These are phyloP conservation scores for Bipolaris oryzae DNA, from an alignment of 2,329 filamentous ascomycete genomes.

Conservation along the genomic window DNA sequence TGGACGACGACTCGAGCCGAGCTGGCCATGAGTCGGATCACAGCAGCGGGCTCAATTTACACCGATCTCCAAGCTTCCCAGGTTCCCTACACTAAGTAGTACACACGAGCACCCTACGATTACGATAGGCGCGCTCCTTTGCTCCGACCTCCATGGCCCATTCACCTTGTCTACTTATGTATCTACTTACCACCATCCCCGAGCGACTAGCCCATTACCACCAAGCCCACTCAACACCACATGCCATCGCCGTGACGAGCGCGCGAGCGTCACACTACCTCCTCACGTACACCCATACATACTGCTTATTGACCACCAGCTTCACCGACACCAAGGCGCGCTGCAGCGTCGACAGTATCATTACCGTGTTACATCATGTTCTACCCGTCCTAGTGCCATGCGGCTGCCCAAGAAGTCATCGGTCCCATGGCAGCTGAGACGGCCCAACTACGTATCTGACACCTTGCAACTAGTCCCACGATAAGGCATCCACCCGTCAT, in stretches of 20 bases:
- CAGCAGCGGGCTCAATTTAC: constrained; percentile 1
- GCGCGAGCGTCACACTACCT: neutral
- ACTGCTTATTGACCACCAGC: neutral
- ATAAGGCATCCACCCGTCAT: constrained; percentile 3
- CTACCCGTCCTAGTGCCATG: neutral
- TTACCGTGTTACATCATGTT: neutral
- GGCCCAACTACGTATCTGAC: too few species aligned
- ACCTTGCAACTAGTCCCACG: neutral
- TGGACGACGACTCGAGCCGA: neutral
- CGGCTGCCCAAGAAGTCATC: neutral
- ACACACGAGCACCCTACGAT: neutral
- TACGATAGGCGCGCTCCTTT: neutral
- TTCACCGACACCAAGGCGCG: neutral
- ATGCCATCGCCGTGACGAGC: constrained; percentile 1
- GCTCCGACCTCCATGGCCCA: neutral
- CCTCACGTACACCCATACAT: neutral
- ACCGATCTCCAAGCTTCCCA: neutral
- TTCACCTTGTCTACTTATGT: neutral
- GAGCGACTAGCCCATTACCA: neutral
- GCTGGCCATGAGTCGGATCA: constrained; percentile 3
- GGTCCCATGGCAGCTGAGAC: neutral
- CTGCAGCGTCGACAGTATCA: neutral
- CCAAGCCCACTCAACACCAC: neutral
- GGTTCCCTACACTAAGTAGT: neutral
- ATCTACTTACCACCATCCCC: neutral